Percentiles rank a stretch among this genome's conserved stretches.
Evolutionary conservation across 75 land plant genomes (phyloP).

Genomic region (Pseudotsuga menziesii): DNA sequence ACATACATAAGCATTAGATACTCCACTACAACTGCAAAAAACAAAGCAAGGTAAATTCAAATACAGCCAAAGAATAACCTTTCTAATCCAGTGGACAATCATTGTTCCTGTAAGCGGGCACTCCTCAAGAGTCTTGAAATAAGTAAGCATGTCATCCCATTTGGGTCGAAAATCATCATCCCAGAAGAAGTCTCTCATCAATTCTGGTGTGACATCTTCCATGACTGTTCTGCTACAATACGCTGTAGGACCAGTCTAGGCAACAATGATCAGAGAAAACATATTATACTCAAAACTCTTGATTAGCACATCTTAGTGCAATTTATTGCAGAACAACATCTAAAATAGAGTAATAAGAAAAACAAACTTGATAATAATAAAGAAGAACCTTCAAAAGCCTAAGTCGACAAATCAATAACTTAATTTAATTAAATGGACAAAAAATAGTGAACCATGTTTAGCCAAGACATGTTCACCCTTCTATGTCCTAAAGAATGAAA

Average conservation of each 20-base stretch:
- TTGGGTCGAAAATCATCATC: conserved; percentile 81
- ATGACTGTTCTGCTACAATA: conserved; percentile 79
- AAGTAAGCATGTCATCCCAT: conserved; percentile 97
- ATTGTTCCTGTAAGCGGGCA: conserved; percentile 71
- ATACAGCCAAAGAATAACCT: conserved; percentile 38
- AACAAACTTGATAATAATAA: neutral
- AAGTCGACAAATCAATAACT: neutral
- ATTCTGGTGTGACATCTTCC: conserved; percentile 81
- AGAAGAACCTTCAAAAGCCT: neutral
- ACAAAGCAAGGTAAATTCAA: neutral
- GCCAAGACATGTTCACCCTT: neutral
- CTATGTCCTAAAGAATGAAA: neutral
- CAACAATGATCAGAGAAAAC: neutral
- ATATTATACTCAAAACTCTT: neutral
- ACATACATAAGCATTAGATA: neutral
- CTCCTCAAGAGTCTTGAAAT: conserved; percentile 54
- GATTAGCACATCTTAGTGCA: neutral
- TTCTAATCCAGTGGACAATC: conserved; percentile 84
- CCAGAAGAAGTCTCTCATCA: conserved; percentile 91
- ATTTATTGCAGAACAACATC: neutral
- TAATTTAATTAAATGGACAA: neutral
- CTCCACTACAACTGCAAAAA: conserved; percentile 1
- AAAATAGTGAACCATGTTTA: neutral
- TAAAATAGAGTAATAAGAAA: neutral
- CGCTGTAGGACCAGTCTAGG: conserved; percentile 77